A percentile compares a stretch with the other conserved stretches of the same genome.
Conservation (phyloP, 163 green algal species). For the Coccomyxa subellipsoidea region DNA sequence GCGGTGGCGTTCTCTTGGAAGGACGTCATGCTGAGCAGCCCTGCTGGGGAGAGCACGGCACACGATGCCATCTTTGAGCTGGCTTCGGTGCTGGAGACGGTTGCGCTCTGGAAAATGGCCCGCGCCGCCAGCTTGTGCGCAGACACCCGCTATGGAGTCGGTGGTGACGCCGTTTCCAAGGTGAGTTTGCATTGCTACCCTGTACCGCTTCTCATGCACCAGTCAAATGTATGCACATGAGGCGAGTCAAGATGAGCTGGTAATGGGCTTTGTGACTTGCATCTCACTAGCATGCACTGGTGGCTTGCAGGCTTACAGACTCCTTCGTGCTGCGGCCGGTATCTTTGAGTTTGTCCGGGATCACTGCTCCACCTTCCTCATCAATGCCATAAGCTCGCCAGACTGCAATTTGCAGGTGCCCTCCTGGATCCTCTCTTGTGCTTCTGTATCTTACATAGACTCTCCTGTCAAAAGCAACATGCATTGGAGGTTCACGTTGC, state of each 20-base stretch:
- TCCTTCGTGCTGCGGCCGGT: constrained; percentile 36
- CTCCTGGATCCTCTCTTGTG: neutral
- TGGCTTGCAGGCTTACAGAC: constrained; percentile 28
- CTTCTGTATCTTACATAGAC: no score
- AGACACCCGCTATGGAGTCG: constrained; percentile 23
- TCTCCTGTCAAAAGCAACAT: no score
- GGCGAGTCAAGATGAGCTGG: no score
- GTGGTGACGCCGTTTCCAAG: constrained; percentile 10
- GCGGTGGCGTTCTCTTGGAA: constrained; percentile 18
- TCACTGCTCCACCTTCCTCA: constrained; percentile 16
- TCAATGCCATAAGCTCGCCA: neutral
- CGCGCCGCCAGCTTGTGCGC: constrained; percentile 24
- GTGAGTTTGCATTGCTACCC: no score
- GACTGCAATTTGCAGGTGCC: constrained; percentile 28
- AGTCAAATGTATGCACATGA: no score
- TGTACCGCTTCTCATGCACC: no score
- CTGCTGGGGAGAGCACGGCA: neutral
- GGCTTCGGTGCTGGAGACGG: constrained; percentile 17
- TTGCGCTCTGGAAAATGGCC: constrained; percentile 21
- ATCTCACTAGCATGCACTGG: no score
- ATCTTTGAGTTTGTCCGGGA: constrained; percentile 20
- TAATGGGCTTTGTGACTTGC: no score
- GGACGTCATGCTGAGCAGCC: constrained; percentile 18
- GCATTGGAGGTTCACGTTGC: no score
- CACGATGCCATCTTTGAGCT: constrained; percentile 39